Percentiles rank a stretch among this genome's conserved stretches.
Evolutionary conservation across 208 protist species (phyloP).

Genomic region (Acanthamoeba castellanii): DNA sequence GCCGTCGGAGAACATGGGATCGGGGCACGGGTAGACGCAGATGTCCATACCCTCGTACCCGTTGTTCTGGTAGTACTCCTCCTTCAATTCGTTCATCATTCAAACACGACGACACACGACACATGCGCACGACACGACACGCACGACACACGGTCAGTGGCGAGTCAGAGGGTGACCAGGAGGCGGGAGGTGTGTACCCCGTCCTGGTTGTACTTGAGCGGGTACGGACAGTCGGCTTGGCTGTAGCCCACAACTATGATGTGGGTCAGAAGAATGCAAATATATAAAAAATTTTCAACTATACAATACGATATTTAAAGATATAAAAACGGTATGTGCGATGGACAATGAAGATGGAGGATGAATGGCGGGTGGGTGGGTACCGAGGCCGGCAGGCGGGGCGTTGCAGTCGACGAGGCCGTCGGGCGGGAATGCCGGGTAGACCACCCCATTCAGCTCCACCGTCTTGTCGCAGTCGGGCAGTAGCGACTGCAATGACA

Average conservation of each 20-base stretch:
- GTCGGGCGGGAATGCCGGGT: neutral
- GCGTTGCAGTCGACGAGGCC: neutral
- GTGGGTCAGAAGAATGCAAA: too few relatives aligned
- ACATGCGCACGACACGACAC: too few relatives aligned
- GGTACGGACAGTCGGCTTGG: slow-evolving; percentile 17
- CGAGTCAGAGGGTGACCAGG: too few relatives aligned
- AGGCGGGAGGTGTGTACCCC: neutral
- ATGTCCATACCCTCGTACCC: neutral
- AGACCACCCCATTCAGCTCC: neutral
- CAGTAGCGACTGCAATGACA: neutral
- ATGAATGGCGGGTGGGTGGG: neutral
- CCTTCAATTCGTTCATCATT: neutral
- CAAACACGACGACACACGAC: too few relatives aligned
- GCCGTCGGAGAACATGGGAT: neutral
- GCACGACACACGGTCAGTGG: neutral
- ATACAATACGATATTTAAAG: too few relatives aligned
- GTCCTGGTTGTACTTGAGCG: neutral
- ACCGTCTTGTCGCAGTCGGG: neutral
- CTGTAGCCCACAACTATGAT: neutral
- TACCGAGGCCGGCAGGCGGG: neutral
- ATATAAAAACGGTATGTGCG: too few relatives aligned
- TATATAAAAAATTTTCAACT: too few relatives aligned
- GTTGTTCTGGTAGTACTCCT: neutral
- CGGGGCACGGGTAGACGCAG: slow-evolving; percentile 19
- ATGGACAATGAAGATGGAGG: too few relatives aligned